These are phyloP conservation scores for Capronia americana DNA, from an alignment of 2,329 filamentous ascomycete species.

Conservation along the genomic window DNA sequence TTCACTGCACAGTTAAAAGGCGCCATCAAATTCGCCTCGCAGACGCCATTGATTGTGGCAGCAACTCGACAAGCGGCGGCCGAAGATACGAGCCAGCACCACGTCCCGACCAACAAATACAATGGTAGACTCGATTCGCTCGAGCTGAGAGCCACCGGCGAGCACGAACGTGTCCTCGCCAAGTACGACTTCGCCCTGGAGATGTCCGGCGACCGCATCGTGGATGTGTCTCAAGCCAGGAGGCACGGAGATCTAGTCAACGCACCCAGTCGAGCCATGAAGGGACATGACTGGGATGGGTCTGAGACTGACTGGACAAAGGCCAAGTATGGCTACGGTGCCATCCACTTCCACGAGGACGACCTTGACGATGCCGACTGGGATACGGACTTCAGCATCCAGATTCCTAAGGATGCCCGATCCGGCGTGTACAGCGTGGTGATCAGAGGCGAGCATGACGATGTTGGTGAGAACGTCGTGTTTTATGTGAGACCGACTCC, in stretches of 20 bases:
- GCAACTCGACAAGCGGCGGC: background rate
- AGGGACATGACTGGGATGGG: constrained; percentile 46
- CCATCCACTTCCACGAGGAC: constrained; percentile 51
- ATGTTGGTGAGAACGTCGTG: constrained; percentile 38
- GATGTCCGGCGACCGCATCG: constrained; percentile 37
- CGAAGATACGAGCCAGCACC: background rate
- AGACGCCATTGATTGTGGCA: constrained; percentile 1
- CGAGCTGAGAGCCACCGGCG: constrained; percentile 21
- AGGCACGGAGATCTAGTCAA: constrained; percentile 45
- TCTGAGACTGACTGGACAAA: constrained; percentile 45
- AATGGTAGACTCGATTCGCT: constrained; percentile 29
- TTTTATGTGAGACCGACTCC: constrained; percentile 5
- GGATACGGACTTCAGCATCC: constrained; percentile 45
- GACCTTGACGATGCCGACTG: constrained; percentile 48
- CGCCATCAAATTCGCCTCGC: background rate
- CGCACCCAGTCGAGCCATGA: constrained; percentile 46
- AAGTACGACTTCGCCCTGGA: constrained; percentile 30
- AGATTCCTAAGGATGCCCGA: constrained; percentile 35
- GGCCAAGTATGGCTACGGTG: constrained; percentile 46
- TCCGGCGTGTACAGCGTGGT: constrained; percentile 44
- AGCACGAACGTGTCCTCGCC: constrained; percentile 7
- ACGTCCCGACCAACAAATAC: constrained; percentile 23
- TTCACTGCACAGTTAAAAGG: no score
- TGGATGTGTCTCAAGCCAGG: constrained; percentile 41
- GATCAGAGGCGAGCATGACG: constrained; percentile 45